Evolutionary conservation across 768 basidiomycete genomes (phyloP).

Genomic region (Pleurotus tuber-regium): DNA sequence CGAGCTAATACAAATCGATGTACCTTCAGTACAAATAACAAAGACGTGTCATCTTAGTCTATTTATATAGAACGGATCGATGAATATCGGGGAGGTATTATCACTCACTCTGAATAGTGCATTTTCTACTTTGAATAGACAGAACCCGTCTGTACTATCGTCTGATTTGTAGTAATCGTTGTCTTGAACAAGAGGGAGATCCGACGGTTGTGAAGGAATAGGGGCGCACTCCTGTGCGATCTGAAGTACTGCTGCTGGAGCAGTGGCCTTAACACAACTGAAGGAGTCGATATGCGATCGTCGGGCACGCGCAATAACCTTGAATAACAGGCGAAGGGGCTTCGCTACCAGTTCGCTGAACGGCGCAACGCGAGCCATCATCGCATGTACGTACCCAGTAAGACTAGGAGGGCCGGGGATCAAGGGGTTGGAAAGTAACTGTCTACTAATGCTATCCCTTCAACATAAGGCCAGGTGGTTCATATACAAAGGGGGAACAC

Average conservation of each 20-base stretch:
- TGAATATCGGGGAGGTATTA: background rate
- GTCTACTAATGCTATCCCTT: background rate
- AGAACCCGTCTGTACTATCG: constrained; percentile 45
- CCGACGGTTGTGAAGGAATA: background rate
- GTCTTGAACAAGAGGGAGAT: constrained; percentile 20
- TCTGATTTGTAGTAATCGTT: constrained; percentile 29
- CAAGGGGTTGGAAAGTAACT: background rate
- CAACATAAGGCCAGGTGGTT: background rate
- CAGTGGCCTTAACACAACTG: background rate
- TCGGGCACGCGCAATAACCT: background rate
- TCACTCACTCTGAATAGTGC: constrained; percentile 59
- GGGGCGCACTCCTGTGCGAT: background rate
- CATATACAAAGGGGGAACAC: background rate
- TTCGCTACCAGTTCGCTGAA: background rate
- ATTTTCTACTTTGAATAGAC: constrained; percentile 57
- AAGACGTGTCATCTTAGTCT: background rate
- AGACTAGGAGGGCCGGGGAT: background rate
- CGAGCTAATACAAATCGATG: constrained; percentile 40
- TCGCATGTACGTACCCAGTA: background rate
- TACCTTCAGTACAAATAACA: constrained; percentile 32
- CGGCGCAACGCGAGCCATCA: constrained; percentile 2
- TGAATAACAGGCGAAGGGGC: background rate
- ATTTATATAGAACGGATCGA: too few relatives aligned
- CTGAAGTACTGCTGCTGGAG: background rate
- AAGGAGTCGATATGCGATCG: background rate